Evolutionary conservation across 23 red algal genomes (phyloP).

Genomic region (Agarophyton chilense): DNA sequence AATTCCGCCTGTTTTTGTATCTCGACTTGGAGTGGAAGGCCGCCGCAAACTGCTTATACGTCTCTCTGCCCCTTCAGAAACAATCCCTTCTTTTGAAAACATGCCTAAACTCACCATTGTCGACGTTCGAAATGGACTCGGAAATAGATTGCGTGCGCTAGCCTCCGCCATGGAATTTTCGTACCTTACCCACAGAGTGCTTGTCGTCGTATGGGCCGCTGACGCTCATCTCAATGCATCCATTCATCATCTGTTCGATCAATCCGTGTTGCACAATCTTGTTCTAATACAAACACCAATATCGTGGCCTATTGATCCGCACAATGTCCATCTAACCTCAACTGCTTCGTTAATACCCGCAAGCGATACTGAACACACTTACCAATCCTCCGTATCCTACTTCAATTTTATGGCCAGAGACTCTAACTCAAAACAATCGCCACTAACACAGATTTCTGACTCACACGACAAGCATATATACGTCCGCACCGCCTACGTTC

Average conservation of each 20-base stretch:
- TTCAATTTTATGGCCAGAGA: conserved; percentile 39
- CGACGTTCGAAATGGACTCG: conserved; percentile 67
- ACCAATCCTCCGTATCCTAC: background rate
- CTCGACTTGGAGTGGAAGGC: conserved; percentile 9
- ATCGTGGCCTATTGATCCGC: conserved; percentile 49
- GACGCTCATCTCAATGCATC: conserved; percentile 60
- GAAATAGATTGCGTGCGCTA: conserved; percentile 67
- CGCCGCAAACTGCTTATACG: conserved; percentile 35
- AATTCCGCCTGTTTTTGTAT: conserved; percentile 31
- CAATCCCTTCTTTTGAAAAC: conserved; percentile 14
- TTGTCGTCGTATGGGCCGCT: conserved; percentile 55
- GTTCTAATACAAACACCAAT: conserved; percentile 27
- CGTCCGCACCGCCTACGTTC: conserved; percentile 66
- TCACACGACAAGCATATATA: conserved; percentile 61
- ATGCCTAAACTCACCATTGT: conserved; percentile 57
- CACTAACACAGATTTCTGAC: background rate
- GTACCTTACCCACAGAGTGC: conserved; percentile 23
- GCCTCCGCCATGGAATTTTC: conserved; percentile 58
- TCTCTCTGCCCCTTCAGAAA: conserved; percentile 9
- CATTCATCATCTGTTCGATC: conserved; percentile 58
- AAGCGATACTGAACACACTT: background rate
- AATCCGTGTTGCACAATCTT: conserved; percentile 28
- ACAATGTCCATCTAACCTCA: background rate
- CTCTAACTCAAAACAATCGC: conserved; percentile 5
- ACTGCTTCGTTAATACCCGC: background rate